Conservation (phyloP, 768 basidiomycete genomes). For the Podaxis sp. region DNA sequence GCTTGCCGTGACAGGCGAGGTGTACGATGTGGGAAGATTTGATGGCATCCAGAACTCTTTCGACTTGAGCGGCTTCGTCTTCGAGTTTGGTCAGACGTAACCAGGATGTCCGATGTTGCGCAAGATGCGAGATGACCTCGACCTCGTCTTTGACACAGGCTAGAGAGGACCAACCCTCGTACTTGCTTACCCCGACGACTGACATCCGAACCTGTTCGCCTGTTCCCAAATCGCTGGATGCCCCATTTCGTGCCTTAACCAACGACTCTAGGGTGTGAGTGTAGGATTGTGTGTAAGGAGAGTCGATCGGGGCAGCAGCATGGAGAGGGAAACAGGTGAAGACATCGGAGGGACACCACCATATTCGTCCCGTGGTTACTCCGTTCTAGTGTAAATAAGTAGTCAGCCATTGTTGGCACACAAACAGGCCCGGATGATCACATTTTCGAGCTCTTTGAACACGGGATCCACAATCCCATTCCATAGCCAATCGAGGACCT, state of each 20-base stretch:
- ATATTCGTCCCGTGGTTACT: not conserved
- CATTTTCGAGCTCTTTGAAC: not conserved
- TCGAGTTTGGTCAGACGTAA: not conserved
- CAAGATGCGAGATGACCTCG: not conserved
- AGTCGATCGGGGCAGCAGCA: not conserved
- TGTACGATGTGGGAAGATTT: slow-evolving; percentile 14
- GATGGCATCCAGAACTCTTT: not conserved
- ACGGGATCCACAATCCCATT: not conserved
- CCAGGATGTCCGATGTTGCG: not conserved
- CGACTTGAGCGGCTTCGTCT: not conserved
- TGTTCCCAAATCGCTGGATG: no score
- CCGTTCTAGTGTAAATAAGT: not conserved
- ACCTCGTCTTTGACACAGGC: not conserved
- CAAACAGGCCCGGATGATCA: not conserved
- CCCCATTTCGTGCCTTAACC: not conserved
- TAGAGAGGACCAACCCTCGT: not conserved
- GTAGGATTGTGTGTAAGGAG: not conserved
- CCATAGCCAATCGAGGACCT: not conserved
- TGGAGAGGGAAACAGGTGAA: not conserved
- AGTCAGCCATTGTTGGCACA: not conserved
- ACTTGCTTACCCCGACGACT: not conserved
- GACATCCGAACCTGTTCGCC: not conserved
- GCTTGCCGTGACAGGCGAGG: slow-evolving; percentile 20
- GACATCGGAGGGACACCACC: not conserved
- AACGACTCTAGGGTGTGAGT: not conserved